phyloP scores from a whole-genome alignment of 1,284 basidiomycete genomes.

The Pseudozyma tsukubaensis region DNA sequence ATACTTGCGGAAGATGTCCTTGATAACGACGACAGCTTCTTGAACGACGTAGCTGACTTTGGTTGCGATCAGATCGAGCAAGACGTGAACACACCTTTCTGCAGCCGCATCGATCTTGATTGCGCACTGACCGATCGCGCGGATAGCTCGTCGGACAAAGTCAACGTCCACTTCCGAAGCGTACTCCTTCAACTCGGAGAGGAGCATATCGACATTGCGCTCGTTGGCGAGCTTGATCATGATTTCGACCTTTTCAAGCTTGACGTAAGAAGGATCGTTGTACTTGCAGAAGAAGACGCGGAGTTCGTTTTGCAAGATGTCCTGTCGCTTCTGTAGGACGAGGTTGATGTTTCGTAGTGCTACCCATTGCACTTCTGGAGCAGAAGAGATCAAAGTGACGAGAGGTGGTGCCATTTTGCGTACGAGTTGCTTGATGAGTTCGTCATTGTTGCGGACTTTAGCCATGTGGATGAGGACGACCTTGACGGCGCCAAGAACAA shows the following conservation, averaged over 20 bases:
- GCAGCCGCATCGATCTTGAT: slow-evolving; percentile 93
- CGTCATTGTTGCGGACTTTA: slow-evolving; percentile 77
- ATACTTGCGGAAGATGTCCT: slow-evolving; percentile 98
- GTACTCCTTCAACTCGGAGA: slow-evolving; percentile 98
- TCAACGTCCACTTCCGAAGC: slow-evolving; percentile 98
- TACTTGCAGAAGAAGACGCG: slow-evolving; percentile 99
- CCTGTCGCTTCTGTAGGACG: slow-evolving; percentile 89
- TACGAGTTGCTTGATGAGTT: slow-evolving; percentile 85
- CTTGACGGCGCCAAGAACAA: slow-evolving; percentile 94
- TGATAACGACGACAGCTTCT: slow-evolving; percentile 98
- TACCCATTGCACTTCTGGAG: slow-evolving; percentile 89
- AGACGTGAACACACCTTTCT: slow-evolving; percentile 92
- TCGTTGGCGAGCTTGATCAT: slow-evolving; percentile 94
- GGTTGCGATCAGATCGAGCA: slow-evolving; percentile 90
- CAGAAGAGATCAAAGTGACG: slow-evolving; percentile 75
- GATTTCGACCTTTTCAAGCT: slow-evolving; percentile 96
- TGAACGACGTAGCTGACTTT: slow-evolving; percentile 97
- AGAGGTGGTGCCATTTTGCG: slow-evolving; percentile 98
- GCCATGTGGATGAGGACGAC: slow-evolving; percentile 83
- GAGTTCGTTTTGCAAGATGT: slow-evolving; percentile 93
- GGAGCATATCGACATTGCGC: slow-evolving; percentile 89
- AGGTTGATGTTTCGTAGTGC: slow-evolving; percentile 96
- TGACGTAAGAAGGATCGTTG: slow-evolving; percentile 99
- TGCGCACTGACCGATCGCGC: slow-evolving; percentile 94
- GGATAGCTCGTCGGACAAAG: slow-evolving; percentile 92